Evolutionary conservation across 345 rosid species (phyloP), one percentile per base, ranked within the genome.

Genomic region (Viola odorata): DNA sequence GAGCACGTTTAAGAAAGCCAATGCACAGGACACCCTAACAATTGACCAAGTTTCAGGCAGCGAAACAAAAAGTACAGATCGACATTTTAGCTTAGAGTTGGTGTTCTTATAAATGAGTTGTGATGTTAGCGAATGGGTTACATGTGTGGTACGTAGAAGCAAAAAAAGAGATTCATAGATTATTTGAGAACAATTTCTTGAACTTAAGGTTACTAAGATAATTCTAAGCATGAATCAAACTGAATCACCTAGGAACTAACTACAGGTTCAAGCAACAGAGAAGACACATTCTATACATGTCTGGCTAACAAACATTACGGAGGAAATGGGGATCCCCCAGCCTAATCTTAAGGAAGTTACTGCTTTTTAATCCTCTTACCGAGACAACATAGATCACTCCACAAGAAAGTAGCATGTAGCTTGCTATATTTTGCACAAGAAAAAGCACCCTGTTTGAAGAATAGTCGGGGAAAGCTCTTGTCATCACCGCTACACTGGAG

Each of bases 401-500:
- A 73, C 97, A 94, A 61, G 82, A 72, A 71, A 94, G 91, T 53
- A 90, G 99, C 87, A 88, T 57, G 66, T 94, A 90, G 78, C 97
- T 83, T 10, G 95, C 92, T 55, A 94, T 77, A 42, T 90, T 75
- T 75, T 83, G 91, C 37, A 90, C 83, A 73, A 94, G 86, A 68
- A 90, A 12, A 41, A 88, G 86, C 48, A 71, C 78, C 62, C 72
- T 81, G 49, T 68, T 78, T 53, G 58, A 10, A 40, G 78, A 60
- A 69, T 83, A 84, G 75, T 76, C 73, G 70, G 98, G 89, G 72
- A 87, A 90, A 73, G 99, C 96, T 74, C 91, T 84, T 12, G 99
- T 94, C 99, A 94, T 88, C 56, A 94, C 97, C 41, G 97, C 97
- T 70, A 80, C 89, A 76, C 99, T 94, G 85, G 50, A 74, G 41